Evolutionary conservation across 306 rosid genomes (phyloP).

Genomic region (Glycine tomentella): DNA sequence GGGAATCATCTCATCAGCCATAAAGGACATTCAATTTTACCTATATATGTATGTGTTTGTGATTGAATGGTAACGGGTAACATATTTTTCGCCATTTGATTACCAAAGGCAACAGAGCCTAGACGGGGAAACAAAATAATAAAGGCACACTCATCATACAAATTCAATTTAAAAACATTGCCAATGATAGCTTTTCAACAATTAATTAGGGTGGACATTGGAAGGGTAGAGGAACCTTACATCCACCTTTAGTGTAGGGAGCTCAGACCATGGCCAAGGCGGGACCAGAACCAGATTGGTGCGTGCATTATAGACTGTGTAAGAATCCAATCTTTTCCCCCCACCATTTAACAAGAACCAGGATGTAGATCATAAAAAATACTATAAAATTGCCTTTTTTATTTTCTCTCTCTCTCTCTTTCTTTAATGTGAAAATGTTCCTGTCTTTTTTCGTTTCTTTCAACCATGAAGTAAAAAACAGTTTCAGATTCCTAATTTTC

Average conservation of each 20-base stretch:
- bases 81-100: constrained; percentile 18
- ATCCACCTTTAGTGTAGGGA: neutral
- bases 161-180: neutral
- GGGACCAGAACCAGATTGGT: constrained; percentile 11
- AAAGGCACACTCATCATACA: constrained; percentile 20
- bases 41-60: constrained; percentile 33
- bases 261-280: neutral
- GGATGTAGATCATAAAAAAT: neutral
- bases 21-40: constrained; percentile 35
- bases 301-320: neutral
- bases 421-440: neutral
- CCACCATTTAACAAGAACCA: neutral
- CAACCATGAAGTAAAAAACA: neutral
- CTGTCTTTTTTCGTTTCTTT: neutral
- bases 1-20: neutral
- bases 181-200: constrained; percentile 27
- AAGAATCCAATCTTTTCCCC: neutral
- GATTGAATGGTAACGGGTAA: constrained; percentile 37
- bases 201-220: constrained; percentile 23
- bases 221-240: neutral
- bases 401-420: neutral
- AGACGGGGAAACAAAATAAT: neutral
- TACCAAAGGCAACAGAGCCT: neutral
- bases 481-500: neutral
- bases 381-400: neutral